These are phyloP conservation scores for Thermomucor indicae-seudaticae DNA, from an alignment of 371 early-diverging fungal species.

Conservation along the genomic window DNA sequence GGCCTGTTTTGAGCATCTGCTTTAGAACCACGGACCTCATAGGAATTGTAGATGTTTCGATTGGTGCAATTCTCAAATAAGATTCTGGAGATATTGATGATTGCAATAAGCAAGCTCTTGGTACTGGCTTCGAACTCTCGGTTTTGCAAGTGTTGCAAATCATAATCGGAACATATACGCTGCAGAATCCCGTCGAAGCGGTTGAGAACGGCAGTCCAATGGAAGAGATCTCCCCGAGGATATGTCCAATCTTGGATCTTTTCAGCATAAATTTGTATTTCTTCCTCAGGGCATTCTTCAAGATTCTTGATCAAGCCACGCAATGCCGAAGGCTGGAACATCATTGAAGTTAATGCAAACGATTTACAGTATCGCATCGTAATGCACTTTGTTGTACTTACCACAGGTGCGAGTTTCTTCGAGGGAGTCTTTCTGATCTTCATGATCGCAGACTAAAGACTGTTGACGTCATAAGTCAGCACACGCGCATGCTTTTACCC, in stretches of 20 bases:
- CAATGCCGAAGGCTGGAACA: conserved; percentile 50
- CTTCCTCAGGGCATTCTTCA: conserved; percentile 49
- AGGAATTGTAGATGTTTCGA: conserved; percentile 88
- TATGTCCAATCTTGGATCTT: conserved; percentile 66
- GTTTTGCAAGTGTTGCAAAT: conserved; percentile 59
- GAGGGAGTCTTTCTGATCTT: conserved; percentile 68
- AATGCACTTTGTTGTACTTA: too few species aligned
- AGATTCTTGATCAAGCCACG: conserved; percentile 54
- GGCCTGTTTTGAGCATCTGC: neutral
- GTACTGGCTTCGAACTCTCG: conserved; percentile 50
- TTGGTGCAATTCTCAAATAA: conserved; percentile 95
- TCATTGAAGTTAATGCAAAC: too few species aligned
- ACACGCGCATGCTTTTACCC: too few species aligned
- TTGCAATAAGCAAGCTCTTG: conserved; percentile 60
- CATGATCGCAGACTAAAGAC: conserved; percentile 40
- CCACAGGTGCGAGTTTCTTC: conserved; percentile 59
- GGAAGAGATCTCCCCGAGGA: conserved; percentile 88
- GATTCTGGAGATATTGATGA: conserved; percentile 71
- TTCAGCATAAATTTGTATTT: conserved; percentile 50
- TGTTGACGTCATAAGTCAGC: too few species aligned
- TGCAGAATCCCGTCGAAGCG: conserved; percentile 85
- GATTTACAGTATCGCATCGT: too few species aligned
- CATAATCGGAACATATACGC: conserved; percentile 55
- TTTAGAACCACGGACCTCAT: conserved; percentile 61
- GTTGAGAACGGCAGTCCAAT: conserved; percentile 93